Evolutionary conservation across 169 alveolate genomes (phyloP), one percentile per base, ranked within the genome.

Genomic region (Plasmodium adleri): DNA sequence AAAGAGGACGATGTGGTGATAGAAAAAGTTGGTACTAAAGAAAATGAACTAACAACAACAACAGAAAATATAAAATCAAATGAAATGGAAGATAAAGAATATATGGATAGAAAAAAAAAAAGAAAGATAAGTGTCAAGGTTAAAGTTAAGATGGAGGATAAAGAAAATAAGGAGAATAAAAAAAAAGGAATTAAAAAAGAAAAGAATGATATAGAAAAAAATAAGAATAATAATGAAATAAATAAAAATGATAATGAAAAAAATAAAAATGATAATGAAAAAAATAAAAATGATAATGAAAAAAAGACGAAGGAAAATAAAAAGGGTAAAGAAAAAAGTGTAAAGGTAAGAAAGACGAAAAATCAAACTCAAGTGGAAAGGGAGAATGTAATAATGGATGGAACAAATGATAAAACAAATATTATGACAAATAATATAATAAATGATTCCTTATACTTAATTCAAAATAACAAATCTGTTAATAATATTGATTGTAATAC

Each of bases 291-390:
- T 9, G n/a, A 26, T 43, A 20, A 64, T 59, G 32, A 74, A 58
- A 63, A 64, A 49, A 75, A 60, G 28, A 74, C n/a, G 45, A 32
- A 32, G 1, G 45, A 32, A 50, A 74, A 60, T 49, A n/a, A 1
- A 59, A 74, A 59, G 39, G 12, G 32, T 15, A 59, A 15, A 20
- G 68, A 59, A 59, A 59, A 17, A 26, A 59, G 15, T 9, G 62
- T n/a, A 43, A 74, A 74, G 70, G 45, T 24, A 39, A n/a, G 39
- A 54, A 74, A 74, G 45, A 64, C 39, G 22, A 50, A 26, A 59
- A 50, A 74, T 17, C n/a, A 59, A 15, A 7, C 72, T 4, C 20
- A 74, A 49, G 56, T 15, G 13, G 49, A 74, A 15, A 26, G 15
- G 59, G 62, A 24, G 74, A 28, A 22, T 39, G 75, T n/a, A n/a